Evolutionary conservation across 1,139 yeast species (phyloP), one percentile per base, ranked within the genome.

Genomic region (Hemisphaericaspora xylofermentans): DNA sequence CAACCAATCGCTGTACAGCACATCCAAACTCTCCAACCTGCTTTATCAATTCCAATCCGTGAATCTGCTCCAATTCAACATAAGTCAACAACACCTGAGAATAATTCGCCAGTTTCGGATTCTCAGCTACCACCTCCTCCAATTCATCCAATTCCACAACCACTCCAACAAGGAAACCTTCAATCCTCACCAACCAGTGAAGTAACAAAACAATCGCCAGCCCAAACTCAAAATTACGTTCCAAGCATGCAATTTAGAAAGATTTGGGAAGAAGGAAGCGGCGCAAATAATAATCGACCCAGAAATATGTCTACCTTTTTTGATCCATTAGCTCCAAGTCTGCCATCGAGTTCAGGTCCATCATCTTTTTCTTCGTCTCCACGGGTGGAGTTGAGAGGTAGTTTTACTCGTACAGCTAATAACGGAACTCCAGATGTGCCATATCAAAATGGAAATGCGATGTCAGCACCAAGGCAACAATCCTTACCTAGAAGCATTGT

Each of bases 241-340:
- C 65, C 71, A 3, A 53, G 51, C 39, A 53, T 67, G 18, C 71
- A 67, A 45, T 70, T 70, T 49, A 52, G 74, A 37, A 67, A 69
- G 47, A 68, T 70, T 17, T 69, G 75, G 74, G 67, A 64, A 38
- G 52, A 49, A 36, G 35, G 49, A 12, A 43, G 28, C 12, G 41
- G 28, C 12, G 41, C 47, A 13, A 48, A 37, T 6, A 28, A 47
- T 10, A 44, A 35, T 21, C 47, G 63, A 31, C 67, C 59, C 13
- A 51, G 74, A 43, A 63, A 66, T 45, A 71, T 71, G 6, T 64
- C 71, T 14, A 49, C 67, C 21, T 48, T 64, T 33, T 68, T 52
- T 43, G 74, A 68, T 45, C 74, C 74, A 1, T 57, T 68, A 42
- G 70, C 69, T 2, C 66, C 68, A 6, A 60, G n/a, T 13, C 35